phyloP scores from a whole-genome alignment of 1,139 yeast genomes.

The Geotrichum aggregatum region DNA sequence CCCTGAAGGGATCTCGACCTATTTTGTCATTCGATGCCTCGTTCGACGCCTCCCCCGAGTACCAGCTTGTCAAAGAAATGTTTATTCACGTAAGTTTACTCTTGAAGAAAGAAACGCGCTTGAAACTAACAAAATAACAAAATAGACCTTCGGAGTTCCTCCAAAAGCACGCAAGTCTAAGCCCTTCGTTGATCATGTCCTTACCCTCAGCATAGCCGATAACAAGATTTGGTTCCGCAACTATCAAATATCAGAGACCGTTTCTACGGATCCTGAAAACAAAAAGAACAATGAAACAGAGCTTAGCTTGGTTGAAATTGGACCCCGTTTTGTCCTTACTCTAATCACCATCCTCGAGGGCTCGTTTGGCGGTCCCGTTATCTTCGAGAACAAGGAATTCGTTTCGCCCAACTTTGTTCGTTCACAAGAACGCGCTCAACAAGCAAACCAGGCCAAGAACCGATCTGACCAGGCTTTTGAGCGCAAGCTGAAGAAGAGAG shows the following conservation, averaged over 20 bases:
- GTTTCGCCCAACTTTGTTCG: constrained; percentile 94
- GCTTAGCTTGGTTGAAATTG: constrained; percentile 82
- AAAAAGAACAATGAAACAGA: constrained; percentile 45
- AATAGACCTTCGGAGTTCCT: constrained; percentile 95
- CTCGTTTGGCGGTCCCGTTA: constrained; percentile 96
- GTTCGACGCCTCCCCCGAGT: constrained; percentile 64
- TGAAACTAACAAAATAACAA: neutral
- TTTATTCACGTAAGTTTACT: too few species aligned
- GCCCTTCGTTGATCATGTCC: constrained; percentile 92
- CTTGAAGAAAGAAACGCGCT: neutral
- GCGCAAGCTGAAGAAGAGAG: constrained; percentile 71
- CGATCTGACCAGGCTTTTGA: constrained; percentile 79
- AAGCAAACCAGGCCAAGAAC: constrained; percentile 72
- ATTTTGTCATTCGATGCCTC: constrained; percentile 78
- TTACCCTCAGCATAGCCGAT: constrained; percentile 89
- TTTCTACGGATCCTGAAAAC: constrained; percentile 45
- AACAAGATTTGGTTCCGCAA: constrained; percentile 94
- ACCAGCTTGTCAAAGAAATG: constrained; percentile 75
- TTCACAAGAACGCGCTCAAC: constrained; percentile 76
- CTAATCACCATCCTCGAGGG: constrained; percentile 91
- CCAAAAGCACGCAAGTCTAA: constrained; percentile 91
- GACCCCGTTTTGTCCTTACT: constrained; percentile 94
- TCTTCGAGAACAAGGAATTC: constrained; percentile 93
- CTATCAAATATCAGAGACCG: constrained; percentile 81
- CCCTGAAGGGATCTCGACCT: constrained; percentile 95